A percentile compares a stretch with the other conserved stretches of the same genome.
These are phyloP conservation scores for Aspergillus indologenus DNA, from an alignment of 495 filamentous ascomycete genomes.

Conservation along the genomic window DNA sequence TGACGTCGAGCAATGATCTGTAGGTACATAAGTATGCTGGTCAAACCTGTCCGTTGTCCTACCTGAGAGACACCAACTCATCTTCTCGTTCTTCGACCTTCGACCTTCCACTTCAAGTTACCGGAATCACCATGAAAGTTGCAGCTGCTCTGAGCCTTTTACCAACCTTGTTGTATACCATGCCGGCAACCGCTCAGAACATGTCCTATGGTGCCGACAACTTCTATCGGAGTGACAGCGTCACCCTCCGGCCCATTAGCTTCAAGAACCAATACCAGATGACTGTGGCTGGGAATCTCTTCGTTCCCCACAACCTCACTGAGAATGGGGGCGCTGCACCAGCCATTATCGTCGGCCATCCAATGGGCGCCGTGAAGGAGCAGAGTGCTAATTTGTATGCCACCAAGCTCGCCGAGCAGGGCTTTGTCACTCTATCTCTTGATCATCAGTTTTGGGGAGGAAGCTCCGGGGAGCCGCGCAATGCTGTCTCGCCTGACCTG, in stretches of 20 bases:
- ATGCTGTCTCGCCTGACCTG: constrained; percentile 33
- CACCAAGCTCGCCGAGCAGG: constrained; percentile 31
- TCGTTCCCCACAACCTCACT: constrained; percentile 16
- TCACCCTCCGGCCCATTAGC: constrained; percentile 19
- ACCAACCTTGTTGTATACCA: constrained; percentile 5
- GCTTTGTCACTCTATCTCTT: constrained; percentile 35
- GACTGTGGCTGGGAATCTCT: constrained; percentile 24
- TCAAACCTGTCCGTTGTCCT: too few species aligned
- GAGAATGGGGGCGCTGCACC: constrained; percentile 13
- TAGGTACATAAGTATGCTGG: too few species aligned
- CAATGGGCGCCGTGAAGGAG: constrained; percentile 40
- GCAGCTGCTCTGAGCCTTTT: constrained; percentile 1
- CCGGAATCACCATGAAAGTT: constrained; percentile 10
- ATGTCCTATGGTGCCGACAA: constrained; percentile 30
- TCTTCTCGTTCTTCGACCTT: too few species aligned
- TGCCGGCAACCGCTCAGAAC: constrained; percentile 25
- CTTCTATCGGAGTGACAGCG: constrained; percentile 28
- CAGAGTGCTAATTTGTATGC: constrained; percentile 39
- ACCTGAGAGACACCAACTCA: too few species aligned
- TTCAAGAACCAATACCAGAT: constrained; percentile 24
- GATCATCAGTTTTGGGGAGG: constrained; percentile 38
- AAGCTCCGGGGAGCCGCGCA: constrained; percentile 35
- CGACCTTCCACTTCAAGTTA: background rate
- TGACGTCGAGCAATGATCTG: too few species aligned
- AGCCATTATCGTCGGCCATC: constrained; percentile 30